A percentile compares a stretch with the other conserved stretches of the same genome.
phyloP scores from a whole-genome alignment of 495 filamentous ascomycete genomes.

The Annulohypoxylon stygium region DNA sequence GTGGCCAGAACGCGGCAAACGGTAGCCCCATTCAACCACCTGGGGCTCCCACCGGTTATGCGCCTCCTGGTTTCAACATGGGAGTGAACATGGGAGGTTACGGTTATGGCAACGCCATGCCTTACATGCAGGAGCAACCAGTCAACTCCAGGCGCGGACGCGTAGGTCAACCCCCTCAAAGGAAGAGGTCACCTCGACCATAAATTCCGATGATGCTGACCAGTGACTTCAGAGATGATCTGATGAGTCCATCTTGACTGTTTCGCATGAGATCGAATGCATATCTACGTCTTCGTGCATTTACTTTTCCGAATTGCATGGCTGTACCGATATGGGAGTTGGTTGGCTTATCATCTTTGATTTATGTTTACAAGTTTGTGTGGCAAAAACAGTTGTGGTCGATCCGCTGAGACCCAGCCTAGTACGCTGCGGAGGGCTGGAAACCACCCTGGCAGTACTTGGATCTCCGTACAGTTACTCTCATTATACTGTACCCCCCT shows the following conservation, averaged over 20 bases:
- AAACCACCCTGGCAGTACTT: constrained; percentile 46
- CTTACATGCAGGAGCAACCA: constrained; percentile 63
- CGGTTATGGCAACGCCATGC: constrained; percentile 61
- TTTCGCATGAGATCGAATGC: constrained; percentile 35
- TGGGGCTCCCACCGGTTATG: constrained; percentile 53
- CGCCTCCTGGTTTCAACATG: constrained; percentile 65
- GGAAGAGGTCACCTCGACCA: constrained; percentile 51
- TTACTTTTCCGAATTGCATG: constrained; percentile 26
- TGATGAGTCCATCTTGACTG: constrained; percentile 33
- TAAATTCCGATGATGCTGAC: constrained; percentile 45
- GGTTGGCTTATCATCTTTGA: constrained; percentile 45
- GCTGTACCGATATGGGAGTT: constrained; percentile 49
- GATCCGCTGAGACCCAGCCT: constrained; percentile 33
- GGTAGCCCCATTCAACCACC: constrained; percentile 62
- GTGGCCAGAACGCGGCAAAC: constrained; percentile 57
- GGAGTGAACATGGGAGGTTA: constrained; percentile 61
- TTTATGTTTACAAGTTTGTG: constrained; percentile 44
- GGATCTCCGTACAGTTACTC: constrained; percentile 44
- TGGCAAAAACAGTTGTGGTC: constrained; percentile 27
- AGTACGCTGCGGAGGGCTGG: constrained; percentile 46
- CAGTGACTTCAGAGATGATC: constrained; percentile 50
- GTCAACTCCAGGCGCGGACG: constrained; percentile 65
- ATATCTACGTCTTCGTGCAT: constrained; percentile 31
- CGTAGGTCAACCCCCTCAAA: constrained; percentile 60
- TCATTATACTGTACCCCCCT: constrained; percentile 39